Percentiles rank a stretch among this genome's conserved stretches.
phyloP scores from a whole-genome alignment of 106 monocot genomes.

The Dendrobium officinale region DNA sequence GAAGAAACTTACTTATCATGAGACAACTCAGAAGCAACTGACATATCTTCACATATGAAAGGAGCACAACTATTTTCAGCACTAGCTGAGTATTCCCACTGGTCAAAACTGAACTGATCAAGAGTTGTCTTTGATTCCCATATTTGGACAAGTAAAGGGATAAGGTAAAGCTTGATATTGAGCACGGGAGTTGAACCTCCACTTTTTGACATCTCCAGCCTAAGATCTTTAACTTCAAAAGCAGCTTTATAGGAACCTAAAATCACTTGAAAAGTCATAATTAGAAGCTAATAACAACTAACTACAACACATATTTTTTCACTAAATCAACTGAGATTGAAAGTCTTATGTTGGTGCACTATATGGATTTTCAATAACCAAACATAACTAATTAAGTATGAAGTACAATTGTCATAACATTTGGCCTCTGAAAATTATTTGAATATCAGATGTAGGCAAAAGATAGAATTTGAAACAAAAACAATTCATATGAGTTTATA shows the following conservation, averaged over 20 bases:
- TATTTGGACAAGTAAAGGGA: constrained; percentile 53
- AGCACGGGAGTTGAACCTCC: constrained; percentile 53
- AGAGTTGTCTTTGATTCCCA: constrained; percentile 23
- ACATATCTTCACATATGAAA: constrained; percentile 66
- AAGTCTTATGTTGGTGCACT: not conserved
- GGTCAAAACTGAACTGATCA: constrained; percentile 34
- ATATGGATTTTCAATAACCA: not conserved
- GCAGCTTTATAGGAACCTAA: constrained; percentile 67
- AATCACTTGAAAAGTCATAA: constrained; percentile 14
- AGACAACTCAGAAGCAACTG: constrained; percentile 55
- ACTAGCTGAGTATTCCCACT: constrained; percentile 26
- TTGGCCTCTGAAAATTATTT: not conserved
- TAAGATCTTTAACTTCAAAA: constrained; percentile 67
- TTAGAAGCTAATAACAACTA: constrained; percentile 2
- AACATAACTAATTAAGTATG: not conserved
- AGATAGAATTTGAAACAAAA: not conserved
- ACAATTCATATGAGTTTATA: not conserved
- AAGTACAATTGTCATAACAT: not conserved
- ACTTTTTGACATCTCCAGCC: constrained; percentile 58
- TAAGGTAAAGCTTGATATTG: constrained; percentile 54
- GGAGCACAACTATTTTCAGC: constrained; percentile 31
- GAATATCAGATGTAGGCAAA: not conserved
- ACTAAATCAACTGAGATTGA: not conserved
- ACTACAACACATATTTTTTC: not conserved
- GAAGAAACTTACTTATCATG: constrained; percentile 56